Percentiles rank a stretch among this genome's conserved stretches.
Conservation (phyloP, 2,329 filamentous ascomycete species). For the Grosmannia huntii region DNA sequence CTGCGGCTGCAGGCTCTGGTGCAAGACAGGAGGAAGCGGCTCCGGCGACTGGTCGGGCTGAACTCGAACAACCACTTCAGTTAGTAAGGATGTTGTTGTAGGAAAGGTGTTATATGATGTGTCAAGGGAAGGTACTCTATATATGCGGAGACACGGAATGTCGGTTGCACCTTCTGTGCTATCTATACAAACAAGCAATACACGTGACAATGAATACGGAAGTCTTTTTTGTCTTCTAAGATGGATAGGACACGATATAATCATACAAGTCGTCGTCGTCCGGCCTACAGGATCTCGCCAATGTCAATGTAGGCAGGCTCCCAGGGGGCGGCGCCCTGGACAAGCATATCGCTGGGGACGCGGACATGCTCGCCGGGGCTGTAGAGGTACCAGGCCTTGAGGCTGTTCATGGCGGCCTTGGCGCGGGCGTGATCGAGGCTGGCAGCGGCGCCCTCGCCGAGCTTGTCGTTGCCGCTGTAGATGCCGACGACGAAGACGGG, state of each 20-base stretch:
- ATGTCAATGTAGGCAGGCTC: constrained; percentile 56
- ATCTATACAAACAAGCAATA: neutral
- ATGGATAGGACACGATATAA: constrained; percentile 3
- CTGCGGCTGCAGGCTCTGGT: constrained; percentile 37
- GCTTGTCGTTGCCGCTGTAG: constrained; percentile 78
- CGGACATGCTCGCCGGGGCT: constrained; percentile 55
- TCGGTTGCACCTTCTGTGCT: too few relatives aligned
- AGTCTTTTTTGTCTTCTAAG: neutral
- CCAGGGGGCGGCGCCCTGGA: constrained; percentile 48
- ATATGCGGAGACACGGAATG: too few relatives aligned
- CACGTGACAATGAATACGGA: neutral
- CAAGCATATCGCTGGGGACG: constrained; percentile 58
- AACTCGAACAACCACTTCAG: constrained; percentile 52
- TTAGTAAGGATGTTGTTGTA: constrained; percentile 17
- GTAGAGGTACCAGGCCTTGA: constrained; percentile 96
- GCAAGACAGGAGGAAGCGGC: constrained; percentile 23
- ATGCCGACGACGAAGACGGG: constrained; percentile 93
- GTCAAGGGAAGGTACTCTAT: too few relatives aligned
- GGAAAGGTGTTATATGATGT: neutral
- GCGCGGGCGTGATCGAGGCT: constrained; percentile 66
- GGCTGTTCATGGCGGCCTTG: constrained; percentile 68
- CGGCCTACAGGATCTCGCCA: constrained; percentile 48
- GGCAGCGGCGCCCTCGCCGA: constrained; percentile 77
- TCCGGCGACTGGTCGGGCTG: constrained; percentile 32
- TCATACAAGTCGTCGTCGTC: neutral